phyloP scores from a whole-genome alignment of 345 rosid genomes.

The Gossypium raimondii region DNA sequence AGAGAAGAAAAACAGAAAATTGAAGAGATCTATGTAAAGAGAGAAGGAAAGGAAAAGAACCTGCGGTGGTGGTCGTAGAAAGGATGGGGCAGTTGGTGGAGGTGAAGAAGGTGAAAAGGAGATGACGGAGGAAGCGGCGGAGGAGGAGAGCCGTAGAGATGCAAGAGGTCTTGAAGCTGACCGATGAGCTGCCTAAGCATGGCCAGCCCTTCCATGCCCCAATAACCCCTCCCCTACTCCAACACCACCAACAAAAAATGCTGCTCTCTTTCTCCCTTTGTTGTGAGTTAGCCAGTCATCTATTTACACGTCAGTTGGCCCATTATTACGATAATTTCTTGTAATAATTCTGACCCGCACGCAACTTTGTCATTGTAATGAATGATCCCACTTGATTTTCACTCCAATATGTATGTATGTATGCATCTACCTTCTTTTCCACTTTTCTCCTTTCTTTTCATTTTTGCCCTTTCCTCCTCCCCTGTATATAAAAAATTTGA shows the following conservation, averaged over 20 bases:
- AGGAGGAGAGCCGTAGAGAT: conserved; percentile 67
- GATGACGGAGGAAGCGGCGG: conserved; percentile 21
- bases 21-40: conserved; percentile 20
- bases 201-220: conserved; percentile 93
- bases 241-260: neutral
- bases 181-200: conserved; percentile 94
- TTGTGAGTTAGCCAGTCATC: conserved; percentile 32
- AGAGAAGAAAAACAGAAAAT: neutral
- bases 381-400: conserved; percentile 17
- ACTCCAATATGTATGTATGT: neutral
- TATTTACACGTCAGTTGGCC: conserved; percentile 49
- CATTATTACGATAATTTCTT: conserved; percentile 32
- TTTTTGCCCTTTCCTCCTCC: neutral
- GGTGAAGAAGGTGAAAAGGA: conserved; percentile 30
- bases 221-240: neutral
- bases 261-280: conserved; percentile 11
- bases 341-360: conserved; percentile 47
- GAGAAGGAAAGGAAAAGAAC: conserved; percentile 23
- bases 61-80: conserved; percentile 27
- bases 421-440: conserved; percentile 11
- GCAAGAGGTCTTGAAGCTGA: conserved; percentile 84
- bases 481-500: too few relatives aligned
- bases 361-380: conserved; percentile 37
- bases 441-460: neutral
- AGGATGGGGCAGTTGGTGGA: conserved; percentile 24